Conservation (phyloP, 345 rosid genomes). For the Ceriops zippeliana region DNA sequence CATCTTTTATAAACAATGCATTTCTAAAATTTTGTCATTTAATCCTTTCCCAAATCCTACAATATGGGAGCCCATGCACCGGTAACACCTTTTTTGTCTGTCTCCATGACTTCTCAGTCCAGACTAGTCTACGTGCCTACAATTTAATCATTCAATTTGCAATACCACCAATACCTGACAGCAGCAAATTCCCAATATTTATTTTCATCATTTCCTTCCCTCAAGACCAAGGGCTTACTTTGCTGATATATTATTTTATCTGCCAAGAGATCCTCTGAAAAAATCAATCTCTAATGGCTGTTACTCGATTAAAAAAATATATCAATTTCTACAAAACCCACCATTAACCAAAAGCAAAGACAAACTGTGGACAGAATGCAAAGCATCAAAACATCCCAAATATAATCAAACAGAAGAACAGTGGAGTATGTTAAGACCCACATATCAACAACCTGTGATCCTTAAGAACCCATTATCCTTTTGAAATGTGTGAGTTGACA, state of each 20-base stretch:
- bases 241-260: background rate
- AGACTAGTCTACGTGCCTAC: no score
- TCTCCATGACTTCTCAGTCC: no score
- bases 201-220: background rate
- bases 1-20: no score
- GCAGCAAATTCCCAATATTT: background rate
- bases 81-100: no score
- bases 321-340: background rate
- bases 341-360: background rate
- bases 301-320: background rate
- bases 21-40: no score
- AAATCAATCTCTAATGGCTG: no score
- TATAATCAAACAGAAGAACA: background rate
- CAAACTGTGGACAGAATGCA: background rate
- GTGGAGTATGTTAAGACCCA: background rate
- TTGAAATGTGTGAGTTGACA: background rate
- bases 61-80: no score
- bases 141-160: background rate
- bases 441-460: conserved; percentile 46
- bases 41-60: no score
- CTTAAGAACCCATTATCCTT: conserved; percentile 44
- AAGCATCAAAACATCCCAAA: background rate
- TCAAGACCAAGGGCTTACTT: no score
- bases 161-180: background rate
- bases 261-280: background rate